phyloP scores from a whole-genome alignment of 176 grass and related monocot species.

The sorghum (Sorghum bicolor) region DNA sequence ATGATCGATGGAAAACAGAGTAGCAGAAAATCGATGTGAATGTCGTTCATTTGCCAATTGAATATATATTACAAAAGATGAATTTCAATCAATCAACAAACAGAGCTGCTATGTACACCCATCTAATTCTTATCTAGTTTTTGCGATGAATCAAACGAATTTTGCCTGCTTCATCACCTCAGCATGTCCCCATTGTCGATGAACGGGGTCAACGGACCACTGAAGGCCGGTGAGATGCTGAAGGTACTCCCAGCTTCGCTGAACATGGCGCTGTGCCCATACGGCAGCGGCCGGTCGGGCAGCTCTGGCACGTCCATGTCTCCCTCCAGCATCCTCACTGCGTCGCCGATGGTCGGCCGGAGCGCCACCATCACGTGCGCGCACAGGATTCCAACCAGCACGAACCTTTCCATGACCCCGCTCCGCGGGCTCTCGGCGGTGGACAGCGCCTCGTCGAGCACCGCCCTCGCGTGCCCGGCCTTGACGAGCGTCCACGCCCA shows the following conservation, averaged over 20 bases:
- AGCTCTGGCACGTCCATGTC: conserved; percentile 73
- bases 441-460: conserved; percentile 53
- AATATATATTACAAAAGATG: conserved; percentile 17
- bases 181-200: conserved; percentile 64
- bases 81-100: conserved; percentile 29
- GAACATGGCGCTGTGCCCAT: conserved; percentile 41
- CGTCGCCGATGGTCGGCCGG: conserved; percentile 81
- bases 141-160: background rate
- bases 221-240: conserved; percentile 57
- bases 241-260: conserved; percentile 53
- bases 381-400: conserved; percentile 79
- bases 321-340: conserved; percentile 87
- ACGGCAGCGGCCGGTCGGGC: conserved; percentile 73
- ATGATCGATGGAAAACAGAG: background rate
- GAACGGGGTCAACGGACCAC: conserved; percentile 38
- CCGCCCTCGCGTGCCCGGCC: conserved; percentile 49
- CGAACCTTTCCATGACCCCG: conserved; percentile 81
- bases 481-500: conserved; percentile 87
- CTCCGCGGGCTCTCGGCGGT: conserved; percentile 49
- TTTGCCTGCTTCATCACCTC: conserved; percentile 39
- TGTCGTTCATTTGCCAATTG: background rate
- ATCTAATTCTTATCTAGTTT: background rate
- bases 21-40: conserved; percentile 12
- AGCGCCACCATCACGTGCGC: conserved; percentile 93
- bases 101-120: background rate